phyloP scores from a whole-genome alignment of 2,329 filamentous ascomycete species.

The Mariannaea elegans region DNA sequence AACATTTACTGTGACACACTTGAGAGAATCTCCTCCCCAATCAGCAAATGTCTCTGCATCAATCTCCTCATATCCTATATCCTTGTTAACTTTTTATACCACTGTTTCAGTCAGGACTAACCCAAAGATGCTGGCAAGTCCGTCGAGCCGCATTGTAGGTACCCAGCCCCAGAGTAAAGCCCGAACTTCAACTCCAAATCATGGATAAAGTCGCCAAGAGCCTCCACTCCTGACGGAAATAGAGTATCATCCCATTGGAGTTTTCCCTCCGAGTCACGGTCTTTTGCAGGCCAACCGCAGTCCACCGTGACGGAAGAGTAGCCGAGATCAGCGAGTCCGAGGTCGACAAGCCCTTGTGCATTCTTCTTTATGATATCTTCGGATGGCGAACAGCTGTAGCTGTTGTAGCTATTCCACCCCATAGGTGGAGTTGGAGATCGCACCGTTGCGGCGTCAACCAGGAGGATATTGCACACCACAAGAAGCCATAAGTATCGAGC shows the following conservation, averaged over 20 bases:
- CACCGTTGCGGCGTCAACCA: slow-evolving; percentile 6
- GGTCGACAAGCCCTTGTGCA: slow-evolving; percentile 61
- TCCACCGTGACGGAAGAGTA: slow-evolving; percentile 66
- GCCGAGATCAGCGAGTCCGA: slow-evolving; percentile 60
- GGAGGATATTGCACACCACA: background rate
- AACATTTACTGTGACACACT: slow-evolving; percentile 47
- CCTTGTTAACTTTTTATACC: fast-evolving
- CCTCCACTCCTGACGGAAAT: slow-evolving; percentile 61
- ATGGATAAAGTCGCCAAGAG: slow-evolving; percentile 60
- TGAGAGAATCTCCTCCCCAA: slow-evolving; percentile 59
- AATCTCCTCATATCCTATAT: slow-evolving; percentile 51
- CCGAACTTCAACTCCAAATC: slow-evolving; percentile 59
- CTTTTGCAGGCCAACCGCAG: slow-evolving; percentile 62
- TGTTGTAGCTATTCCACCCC: slow-evolving; percentile 70
- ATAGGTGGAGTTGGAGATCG: slow-evolving; percentile 51
- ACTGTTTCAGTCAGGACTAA: slow-evolving; percentile 28
- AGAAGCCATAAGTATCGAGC: slow-evolving; percentile 5
- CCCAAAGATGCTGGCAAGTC: slow-evolving; percentile 55
- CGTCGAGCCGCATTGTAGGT: slow-evolving; percentile 54
- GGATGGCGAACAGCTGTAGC: slow-evolving; percentile 36
- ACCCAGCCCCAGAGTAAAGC: slow-evolving; percentile 61
- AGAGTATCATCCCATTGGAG: slow-evolving; percentile 59
- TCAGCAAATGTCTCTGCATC: slow-evolving; percentile 52
- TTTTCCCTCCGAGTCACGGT: slow-evolving; percentile 52
- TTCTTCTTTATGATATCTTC: slow-evolving; percentile 49